These are phyloP conservation scores for Candida corydali DNA, from an alignment of 805 yeast genomes.

Conservation along the genomic window DNA sequence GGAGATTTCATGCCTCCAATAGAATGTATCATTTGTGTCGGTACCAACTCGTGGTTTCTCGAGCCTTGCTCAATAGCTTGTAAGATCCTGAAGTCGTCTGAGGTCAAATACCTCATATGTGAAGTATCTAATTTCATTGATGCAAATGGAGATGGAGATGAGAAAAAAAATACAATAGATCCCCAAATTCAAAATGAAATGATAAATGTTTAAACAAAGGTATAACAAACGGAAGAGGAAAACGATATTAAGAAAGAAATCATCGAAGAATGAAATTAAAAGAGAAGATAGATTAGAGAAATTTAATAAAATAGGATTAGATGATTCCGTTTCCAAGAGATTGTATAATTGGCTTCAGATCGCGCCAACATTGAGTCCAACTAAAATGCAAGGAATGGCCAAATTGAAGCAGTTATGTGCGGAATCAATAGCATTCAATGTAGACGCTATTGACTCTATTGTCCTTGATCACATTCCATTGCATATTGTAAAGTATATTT, in stretches of 20 bases:
- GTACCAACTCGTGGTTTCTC: conserved; percentile 90
- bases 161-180: neutral
- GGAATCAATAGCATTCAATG: conserved; percentile 24
- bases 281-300: neutral
- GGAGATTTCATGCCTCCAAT: conserved; percentile 73
- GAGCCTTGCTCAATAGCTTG: conserved; percentile 90
- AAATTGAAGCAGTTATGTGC: conserved; percentile 23
- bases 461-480: conserved; percentile 20
- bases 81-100: conserved; percentile 86
- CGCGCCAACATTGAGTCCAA: conserved; percentile 8
- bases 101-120: conserved; percentile 88
- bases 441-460: conserved; percentile 15
- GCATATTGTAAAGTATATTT: conserved; percentile 26
- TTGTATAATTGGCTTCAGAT: conserved; percentile 14
- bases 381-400: neutral
- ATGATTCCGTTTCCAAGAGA: conserved; percentile 6
- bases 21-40: conserved; percentile 77
- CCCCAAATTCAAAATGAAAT: neutral
- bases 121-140: conserved; percentile 94
- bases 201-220: conserved; percentile 4
- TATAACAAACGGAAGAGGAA: conserved; percentile 1
- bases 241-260: neutral
- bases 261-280: neutral
- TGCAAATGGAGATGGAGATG: conserved; percentile 2
- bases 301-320: neutral